A percentile compares a stretch with the other conserved stretches of the same genome.
Conservation (phyloP, 257 asterid genomes). For the Fraxinus americana region DNA sequence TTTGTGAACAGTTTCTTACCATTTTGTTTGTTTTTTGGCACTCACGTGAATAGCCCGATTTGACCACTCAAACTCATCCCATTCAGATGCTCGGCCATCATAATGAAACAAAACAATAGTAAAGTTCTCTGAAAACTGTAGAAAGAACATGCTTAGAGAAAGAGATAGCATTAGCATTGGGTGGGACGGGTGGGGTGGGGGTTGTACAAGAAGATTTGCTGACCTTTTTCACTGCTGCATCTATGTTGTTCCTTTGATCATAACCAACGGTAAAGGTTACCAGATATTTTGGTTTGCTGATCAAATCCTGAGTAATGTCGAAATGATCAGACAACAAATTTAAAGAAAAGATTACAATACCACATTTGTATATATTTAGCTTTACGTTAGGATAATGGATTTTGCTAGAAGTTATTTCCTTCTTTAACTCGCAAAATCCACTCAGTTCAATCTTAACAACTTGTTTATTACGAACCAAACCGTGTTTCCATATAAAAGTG, state of each 20-base stretch:
- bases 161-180: not conserved
- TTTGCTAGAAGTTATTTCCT: not conserved
- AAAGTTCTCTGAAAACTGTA: conserved; percentile 68
- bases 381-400: not conserved
- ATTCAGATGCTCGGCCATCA: conserved; percentile 67
- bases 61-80: conserved; percentile 90
- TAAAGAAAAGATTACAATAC: not conserved
- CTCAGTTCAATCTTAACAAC: not conserved
- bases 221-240: conserved; percentile 73
- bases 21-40: conserved; percentile 68
- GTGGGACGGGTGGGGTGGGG: not conserved
- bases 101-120: conserved; percentile 68
- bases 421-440: not conserved
- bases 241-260: conserved; percentile 56
- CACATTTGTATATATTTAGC: too few relatives aligned
- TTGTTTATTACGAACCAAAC: not conserved
- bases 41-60: conserved; percentile 66
- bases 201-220: not conserved
- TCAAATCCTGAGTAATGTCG: conserved; percentile 49
- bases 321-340: conserved; percentile 17
- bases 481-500: not conserved
- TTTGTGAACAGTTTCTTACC: conserved; percentile 36
- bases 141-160: conserved; percentile 17
- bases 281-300: conserved; percentile 56
- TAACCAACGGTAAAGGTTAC: conserved; percentile 73